These are phyloP conservation scores for Hortaea sp. DNA, from an alignment of 2,329 filamentous ascomycete genomes.

Conservation along the genomic window DNA sequence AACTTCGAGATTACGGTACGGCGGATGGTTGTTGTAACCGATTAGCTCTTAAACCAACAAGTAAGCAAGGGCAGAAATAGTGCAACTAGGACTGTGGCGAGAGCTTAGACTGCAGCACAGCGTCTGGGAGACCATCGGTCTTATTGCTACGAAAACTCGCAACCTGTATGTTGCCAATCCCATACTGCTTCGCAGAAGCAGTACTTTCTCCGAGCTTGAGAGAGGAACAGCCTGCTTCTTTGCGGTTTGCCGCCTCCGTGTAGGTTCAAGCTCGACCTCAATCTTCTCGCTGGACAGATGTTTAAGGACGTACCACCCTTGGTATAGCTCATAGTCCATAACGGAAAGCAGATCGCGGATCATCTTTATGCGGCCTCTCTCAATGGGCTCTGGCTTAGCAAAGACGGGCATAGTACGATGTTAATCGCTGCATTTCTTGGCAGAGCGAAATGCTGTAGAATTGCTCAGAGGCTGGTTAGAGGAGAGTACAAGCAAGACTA, in stretches of 20 bases:
- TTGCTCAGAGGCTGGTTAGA: conserved; percentile 73
- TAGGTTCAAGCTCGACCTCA: conserved; percentile 32
- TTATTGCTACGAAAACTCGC: conserved; percentile 49
- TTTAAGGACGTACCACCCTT: conserved; percentile 68
- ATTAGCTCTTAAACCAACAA: conserved; percentile 45
- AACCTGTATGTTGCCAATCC: conserved; percentile 41
- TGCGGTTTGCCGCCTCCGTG: conserved; percentile 37
- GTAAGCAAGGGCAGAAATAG: conserved; percentile 5
- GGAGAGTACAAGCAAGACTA: conserved; percentile 48
- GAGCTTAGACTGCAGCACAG: conserved; percentile 36
- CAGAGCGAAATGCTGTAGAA: conserved; percentile 58
- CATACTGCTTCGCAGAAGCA: conserved; percentile 41
- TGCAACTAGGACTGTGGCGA: conserved; percentile 53
- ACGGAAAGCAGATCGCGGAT: conserved; percentile 39
- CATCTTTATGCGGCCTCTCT: conserved; percentile 24
- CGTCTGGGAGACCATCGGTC: conserved; percentile 39
- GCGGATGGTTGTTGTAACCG: conserved; percentile 59
- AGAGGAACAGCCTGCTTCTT: conserved; percentile 40
- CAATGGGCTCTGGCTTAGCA: conserved; percentile 74
- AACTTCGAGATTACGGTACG: conserved; percentile 65
- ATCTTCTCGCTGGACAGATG: conserved; percentile 48
- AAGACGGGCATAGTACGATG: conserved; percentile 48
- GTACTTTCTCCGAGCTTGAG: conserved; percentile 36
- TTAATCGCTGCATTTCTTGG: conserved; percentile 34
- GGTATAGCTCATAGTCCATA: conserved; percentile 50